Evolutionary conservation across 768 basidiomycete species (phyloP).

Genomic region (Suillus clintonianus): DNA sequence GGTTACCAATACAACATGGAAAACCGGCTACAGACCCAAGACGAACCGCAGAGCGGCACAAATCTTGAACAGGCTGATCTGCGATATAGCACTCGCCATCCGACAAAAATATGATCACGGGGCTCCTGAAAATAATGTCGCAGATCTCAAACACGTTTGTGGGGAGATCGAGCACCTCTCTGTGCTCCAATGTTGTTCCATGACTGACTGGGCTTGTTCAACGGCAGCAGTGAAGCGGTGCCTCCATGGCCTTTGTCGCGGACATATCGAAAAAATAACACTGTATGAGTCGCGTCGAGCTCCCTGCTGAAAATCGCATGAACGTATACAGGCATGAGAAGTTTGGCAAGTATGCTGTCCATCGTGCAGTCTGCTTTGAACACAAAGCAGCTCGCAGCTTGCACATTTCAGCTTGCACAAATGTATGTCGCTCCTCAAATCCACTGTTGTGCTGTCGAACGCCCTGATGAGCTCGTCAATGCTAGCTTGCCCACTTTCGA

Average conservation of each 20-base stretch:
- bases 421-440: slow-evolving; percentile 46
- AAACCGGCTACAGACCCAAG: slow-evolving; percentile 39
- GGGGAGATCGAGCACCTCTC: slow-evolving; percentile 40
- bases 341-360: slow-evolving; percentile 52
- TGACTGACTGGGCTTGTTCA: slow-evolving; percentile 31
- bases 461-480: too few species aligned
- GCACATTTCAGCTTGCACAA: slow-evolving; percentile 52
- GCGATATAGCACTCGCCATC: slow-evolving; percentile 50
- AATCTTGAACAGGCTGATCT: slow-evolving; percentile 39
- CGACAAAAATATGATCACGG: slow-evolving; percentile 55
- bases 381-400: slow-evolving; percentile 50
- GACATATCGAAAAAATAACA: slow-evolving; percentile 43
- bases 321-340: slow-evolving; percentile 44
- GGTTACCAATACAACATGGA: not conserved
- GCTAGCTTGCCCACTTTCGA: too few species aligned
- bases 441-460: slow-evolving; percentile 46
- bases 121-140: slow-evolving; percentile 30
- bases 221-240: slow-evolving; percentile 50
- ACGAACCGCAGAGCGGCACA: slow-evolving; percentile 45
- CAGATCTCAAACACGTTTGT: not conserved
- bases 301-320: slow-evolving; percentile 42
- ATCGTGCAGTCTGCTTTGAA: slow-evolving; percentile 47
- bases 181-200: slow-evolving; percentile 50
- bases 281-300: slow-evolving; percentile 56
- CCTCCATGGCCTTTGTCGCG: slow-evolving; percentile 27